Evolutionary conservation across 1,284 basidiomycete species (phyloP), one percentile per base, ranked within the genome.

Genomic region (Sanghuangporus sanghuang): DNA sequence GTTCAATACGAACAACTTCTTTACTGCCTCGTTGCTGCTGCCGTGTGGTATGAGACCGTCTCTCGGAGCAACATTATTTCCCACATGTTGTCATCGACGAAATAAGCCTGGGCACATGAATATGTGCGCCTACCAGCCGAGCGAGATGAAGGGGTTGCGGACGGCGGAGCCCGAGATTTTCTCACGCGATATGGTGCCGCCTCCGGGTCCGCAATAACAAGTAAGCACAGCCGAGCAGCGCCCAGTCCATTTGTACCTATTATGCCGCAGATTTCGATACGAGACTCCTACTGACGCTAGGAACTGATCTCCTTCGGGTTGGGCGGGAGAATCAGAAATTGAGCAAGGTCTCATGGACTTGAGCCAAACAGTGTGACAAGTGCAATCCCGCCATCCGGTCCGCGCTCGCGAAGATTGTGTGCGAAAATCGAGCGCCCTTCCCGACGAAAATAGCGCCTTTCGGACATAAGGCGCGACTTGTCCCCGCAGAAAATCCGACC

Each of bases 401-500:
- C 52, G 52, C 52, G 32, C 32, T 27, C 52, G n/a, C 52, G 23
- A 35, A 23, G 48, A 3, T 21, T 16, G 48, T n/a, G 48, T 50
- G 48, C 21, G 48, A 50, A 50, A 16, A 50, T 18, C 48, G 42
- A 18, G 42, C 42, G 42, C 18, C 12, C 32, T 6, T n/a, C 46
- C 36, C 44, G 44, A 44, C 42, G 32, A 16, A 49, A 38, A 59
- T 38, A 49, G 11, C 35, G 32, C 49, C 9, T 27, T 39, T 38
- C 53, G 53, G 32, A n/a, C 5, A n/a, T 35, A 35, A n/a, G 53
- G 21, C 53, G 36, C 32, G 56, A 38, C 23, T 38, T 32, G 21
- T 27, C 27, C 32, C 63, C 59, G 59, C 44, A 57, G 59, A 60
- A 60, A 60, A 36, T 56, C 59, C 63, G 59, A 27, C 39, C 63